These are phyloP conservation scores for Priceomyces medius DNA, from an alignment of 805 yeast genomes.

Conservation along the genomic window DNA sequence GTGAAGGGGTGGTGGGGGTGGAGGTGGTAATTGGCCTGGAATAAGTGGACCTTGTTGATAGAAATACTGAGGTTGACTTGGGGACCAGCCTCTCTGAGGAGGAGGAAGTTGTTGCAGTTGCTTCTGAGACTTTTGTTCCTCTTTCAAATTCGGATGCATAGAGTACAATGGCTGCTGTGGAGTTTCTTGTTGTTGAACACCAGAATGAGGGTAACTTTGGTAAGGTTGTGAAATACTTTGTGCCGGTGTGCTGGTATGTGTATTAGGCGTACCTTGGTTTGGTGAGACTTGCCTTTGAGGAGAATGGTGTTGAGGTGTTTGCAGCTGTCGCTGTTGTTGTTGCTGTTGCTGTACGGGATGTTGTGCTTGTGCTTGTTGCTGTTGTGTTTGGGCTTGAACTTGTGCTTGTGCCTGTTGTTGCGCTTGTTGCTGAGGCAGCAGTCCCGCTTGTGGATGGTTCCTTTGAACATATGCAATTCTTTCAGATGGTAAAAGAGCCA, in stretches of 20 bases:
- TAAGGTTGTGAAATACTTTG: slow-evolving; percentile 8
- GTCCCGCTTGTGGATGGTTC: background rate
- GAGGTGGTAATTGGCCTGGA: slow-evolving; percentile 9
- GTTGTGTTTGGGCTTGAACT: slow-evolving; percentile 1
- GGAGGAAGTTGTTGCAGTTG: slow-evolving; percentile 25
- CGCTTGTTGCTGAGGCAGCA: background rate
- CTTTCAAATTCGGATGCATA: slow-evolving; percentile 12
- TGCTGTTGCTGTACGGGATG: slow-evolving; percentile 13
- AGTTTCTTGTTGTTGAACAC: slow-evolving; percentile 10
- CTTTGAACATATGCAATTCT: slow-evolving; percentile 38
- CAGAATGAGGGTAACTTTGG: slow-evolving; percentile 11
- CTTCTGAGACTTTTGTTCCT: slow-evolving; percentile 14
- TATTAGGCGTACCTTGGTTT: slow-evolving; percentile 1
- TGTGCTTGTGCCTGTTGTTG: background rate
- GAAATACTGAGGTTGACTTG: slow-evolving; percentile 19
- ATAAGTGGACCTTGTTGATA: slow-evolving; percentile 18
- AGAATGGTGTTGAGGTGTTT: slow-evolving; percentile 10
- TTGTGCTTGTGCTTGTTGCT: slow-evolving; percentile 12
- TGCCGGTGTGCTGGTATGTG: slow-evolving; percentile 8
- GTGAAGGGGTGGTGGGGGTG: slow-evolving; percentile 8
- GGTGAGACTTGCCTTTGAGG: slow-evolving; percentile 10
- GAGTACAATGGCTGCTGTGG: slow-evolving; percentile 15
- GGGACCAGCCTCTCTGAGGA: slow-evolving; percentile 29
- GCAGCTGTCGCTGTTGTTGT: slow-evolving; percentile 3
- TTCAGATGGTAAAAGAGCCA: slow-evolving; percentile 41